These are phyloP conservation scores for Themeda triandra DNA, from an alignment of 176 grass and related monocot species.

Conservation along the genomic window DNA sequence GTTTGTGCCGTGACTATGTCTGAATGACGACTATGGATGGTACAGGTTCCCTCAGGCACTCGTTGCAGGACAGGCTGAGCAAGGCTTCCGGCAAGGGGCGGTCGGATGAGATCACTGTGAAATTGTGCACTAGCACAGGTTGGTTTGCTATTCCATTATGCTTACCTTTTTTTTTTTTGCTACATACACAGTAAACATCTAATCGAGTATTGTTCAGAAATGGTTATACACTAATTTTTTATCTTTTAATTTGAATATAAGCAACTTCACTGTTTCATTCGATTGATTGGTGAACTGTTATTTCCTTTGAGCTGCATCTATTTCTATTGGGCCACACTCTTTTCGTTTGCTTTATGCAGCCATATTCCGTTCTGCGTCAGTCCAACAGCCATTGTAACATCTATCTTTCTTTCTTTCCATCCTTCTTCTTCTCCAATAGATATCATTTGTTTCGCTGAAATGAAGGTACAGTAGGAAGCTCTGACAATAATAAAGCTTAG, in stretches of 20 bases:
- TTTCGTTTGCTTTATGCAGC: neutral
- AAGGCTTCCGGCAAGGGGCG: constrained; percentile 46
- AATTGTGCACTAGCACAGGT: constrained; percentile 77
- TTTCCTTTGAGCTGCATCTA: neutral
- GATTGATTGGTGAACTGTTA: neutral
- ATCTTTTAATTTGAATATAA: neutral
- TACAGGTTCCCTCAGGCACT: constrained; percentile 83
- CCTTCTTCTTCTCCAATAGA: too few relatives aligned
- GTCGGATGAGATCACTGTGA: constrained; percentile 65
- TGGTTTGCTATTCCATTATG: neutral
- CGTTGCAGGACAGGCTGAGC: constrained; percentile 77
- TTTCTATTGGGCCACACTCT: neutral
- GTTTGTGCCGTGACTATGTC: neutral
- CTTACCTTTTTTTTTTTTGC: too few relatives aligned
- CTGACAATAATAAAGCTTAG: too few relatives aligned
- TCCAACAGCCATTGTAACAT: neutral
- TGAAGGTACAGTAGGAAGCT: too few relatives aligned
- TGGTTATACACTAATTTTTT: neutral
- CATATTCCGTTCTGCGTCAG: neutral
- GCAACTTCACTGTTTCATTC: neutral
- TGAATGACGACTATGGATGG: constrained; percentile 6
- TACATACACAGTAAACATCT: too few relatives aligned
- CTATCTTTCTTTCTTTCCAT: too few relatives aligned
- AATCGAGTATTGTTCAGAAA: neutral
- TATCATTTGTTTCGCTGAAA: too few relatives aligned